Evolutionary conservation across 2,329 filamentous ascomycete genomes (phyloP), one percentile per base, ranked within the genome.

Genomic region (Daldinia eschscholtzii): DNA sequence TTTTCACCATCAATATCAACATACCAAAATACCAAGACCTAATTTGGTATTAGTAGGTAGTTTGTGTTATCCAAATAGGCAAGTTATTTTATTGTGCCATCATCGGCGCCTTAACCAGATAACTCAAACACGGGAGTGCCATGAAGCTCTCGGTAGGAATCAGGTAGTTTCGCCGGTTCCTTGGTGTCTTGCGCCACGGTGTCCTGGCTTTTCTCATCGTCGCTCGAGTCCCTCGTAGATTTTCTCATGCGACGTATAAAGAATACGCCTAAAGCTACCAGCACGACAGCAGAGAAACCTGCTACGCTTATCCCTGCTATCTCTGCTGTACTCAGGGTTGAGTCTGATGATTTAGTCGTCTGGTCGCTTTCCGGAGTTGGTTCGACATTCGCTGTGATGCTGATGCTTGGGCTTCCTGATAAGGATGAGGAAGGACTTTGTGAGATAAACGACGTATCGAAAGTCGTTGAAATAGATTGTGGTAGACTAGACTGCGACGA

Each of bases 231-330:
- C 20, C 37, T 35, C 2, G 20, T 23, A 10, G 37, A 30, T 57
- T 26, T 26, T 18, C 23, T 23, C 20, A n/a, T 28, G 37, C 28
- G 57, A 9, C 30, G 18, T 7, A 59, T 23, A 30, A 59, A 35
- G 12, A 2, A 37, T 6, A 48, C 23, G 7, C 18, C 57, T 5
- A 59, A 9, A 28, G 10, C 18, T 20, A 26, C 15, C 6, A 59
- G 12, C 6, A 3, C 12, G 10, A 59, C 33, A 12, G 12, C 28
- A 30, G 26, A 20, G 42, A 59, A 59, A 6, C 42, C 18, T 12
- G 41, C 57, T n/a, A 59, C 10, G n/a, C 26, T 28, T 37, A 59
- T 59, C 12, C 57, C 57, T 23, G 35, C 57, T 20, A 59, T 46
- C 4, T 37, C 42, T 30, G 26, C 42, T 6, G 30, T 26, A n/a